Evolutionary conservation across 148 eudicot genomes (phyloP).

Genomic region (Polygonum aviculare): DNA sequence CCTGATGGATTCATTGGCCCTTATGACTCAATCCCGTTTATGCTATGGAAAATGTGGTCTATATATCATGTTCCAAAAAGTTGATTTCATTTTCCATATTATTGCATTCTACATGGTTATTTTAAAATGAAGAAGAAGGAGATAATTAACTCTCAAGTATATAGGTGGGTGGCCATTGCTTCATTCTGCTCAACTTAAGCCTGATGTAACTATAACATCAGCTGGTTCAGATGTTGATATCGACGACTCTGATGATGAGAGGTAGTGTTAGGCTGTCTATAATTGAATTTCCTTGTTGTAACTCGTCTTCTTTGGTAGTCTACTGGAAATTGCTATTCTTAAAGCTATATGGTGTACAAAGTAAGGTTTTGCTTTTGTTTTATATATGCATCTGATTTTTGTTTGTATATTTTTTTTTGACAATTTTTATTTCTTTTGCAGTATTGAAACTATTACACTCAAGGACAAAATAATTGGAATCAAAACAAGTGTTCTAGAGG

Average conservation of each 20-base stretch:
- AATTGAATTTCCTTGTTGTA: background rate
- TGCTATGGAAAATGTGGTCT: too few species aligned
- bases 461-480: slow-evolving; percentile 95
- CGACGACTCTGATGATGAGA: slow-evolving; percentile 96
- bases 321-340: background rate
- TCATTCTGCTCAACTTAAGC: slow-evolving; percentile 92
- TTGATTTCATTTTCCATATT: too few species aligned
- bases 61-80: too few species aligned
- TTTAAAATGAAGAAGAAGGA: too few species aligned
- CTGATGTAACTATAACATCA: slow-evolving; percentile 89
- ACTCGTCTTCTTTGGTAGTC: background rate
- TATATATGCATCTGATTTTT: background rate
- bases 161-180: too few species aligned
- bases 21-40: too few species aligned
- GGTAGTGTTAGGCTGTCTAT: slow-evolving; percentile 15
- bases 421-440: slow-evolving; percentile 18
- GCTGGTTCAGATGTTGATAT: slow-evolving; percentile 81
- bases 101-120: too few species aligned
- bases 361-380: background rate
- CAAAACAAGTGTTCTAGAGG: slow-evolving; percentile 94
- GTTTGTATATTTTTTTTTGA: background rate
- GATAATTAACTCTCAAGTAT: too few species aligned
- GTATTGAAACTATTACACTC: slow-evolving; percentile 96
- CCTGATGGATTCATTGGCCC: too few species aligned
- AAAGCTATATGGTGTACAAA: background rate